A percentile compares a stretch with the other conserved stretches of the same genome.
phyloP scores from a whole-genome alignment of 306 rosid genomes.

The Luffa acutangula region DNA sequence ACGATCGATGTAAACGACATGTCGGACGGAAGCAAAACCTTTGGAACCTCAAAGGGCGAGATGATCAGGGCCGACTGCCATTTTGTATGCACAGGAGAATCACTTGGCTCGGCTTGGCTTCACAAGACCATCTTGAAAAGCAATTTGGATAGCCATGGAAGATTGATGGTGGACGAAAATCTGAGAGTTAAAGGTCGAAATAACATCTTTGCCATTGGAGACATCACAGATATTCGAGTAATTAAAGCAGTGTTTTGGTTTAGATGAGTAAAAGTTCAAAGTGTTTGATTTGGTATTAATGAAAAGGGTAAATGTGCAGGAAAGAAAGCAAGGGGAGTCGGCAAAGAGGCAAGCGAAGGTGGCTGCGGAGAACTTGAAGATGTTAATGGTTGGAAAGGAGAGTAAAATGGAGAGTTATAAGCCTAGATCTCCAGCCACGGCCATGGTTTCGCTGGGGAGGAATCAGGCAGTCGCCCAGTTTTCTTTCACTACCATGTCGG shows the following conservation, averaged over 20 bases:
- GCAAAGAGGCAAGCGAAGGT: slow-evolving; percentile 60
- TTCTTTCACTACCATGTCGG: slow-evolving; percentile 36
- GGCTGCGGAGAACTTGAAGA: slow-evolving; percentile 52
- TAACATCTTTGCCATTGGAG: slow-evolving; percentile 66
- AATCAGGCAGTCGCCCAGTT: slow-evolving; percentile 60
- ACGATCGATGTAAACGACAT: slow-evolving; percentile 23
- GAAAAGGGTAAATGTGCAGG: slow-evolving; percentile 24
- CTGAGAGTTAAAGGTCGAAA: slow-evolving; percentile 46
- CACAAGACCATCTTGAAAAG: slow-evolving; percentile 28
- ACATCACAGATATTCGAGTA: slow-evolving; percentile 63
- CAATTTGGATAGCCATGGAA: slow-evolving; percentile 40
- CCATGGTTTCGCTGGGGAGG: slow-evolving; percentile 67
- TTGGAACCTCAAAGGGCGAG: slow-evolving; percentile 47
- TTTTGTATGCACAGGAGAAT: slow-evolving; percentile 48
- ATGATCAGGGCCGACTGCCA: slow-evolving; percentile 52
- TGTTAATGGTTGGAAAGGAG: slow-evolving; percentile 31
- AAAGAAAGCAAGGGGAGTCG: slow-evolving; percentile 64
- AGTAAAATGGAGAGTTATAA: slow-evolving; percentile 31
- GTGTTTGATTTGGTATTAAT: no score
- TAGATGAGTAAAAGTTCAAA: no score
- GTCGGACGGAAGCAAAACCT: slow-evolving; percentile 27
- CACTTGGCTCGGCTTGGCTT: slow-evolving; percentile 59
- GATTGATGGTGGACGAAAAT: slow-evolving; percentile 51
- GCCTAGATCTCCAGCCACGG: slow-evolving; percentile 25
- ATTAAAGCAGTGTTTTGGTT: no score